phyloP scores from a whole-genome alignment of 345 rosid species.

The Aegle marmelos region DNA sequence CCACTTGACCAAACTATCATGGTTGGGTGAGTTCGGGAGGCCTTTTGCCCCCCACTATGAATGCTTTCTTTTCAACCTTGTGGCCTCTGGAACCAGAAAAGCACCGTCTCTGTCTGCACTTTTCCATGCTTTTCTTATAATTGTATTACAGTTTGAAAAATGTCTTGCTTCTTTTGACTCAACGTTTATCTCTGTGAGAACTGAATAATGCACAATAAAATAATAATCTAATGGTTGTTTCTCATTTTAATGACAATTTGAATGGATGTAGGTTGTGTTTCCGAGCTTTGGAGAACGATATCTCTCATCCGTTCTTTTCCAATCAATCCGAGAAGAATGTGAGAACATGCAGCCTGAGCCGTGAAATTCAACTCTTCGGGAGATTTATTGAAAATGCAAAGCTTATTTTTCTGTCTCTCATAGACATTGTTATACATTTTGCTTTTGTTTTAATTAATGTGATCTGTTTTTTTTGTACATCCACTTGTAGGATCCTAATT shows the following conservation, averaged over 20 bases:
- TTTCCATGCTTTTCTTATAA: not conserved
- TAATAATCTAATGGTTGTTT: not conserved
- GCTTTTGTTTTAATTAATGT: not conserved
- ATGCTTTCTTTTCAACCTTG: not conserved
- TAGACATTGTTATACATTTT: not conserved
- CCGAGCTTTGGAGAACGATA: constrained; percentile 97
- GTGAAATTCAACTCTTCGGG: constrained; percentile 19
- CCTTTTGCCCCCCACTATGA: not conserved
- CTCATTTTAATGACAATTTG: not conserved
- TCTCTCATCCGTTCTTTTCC: constrained; percentile 80
- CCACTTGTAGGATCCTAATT: not conserved
- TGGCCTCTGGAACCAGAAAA: not conserved
- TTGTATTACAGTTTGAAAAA: not conserved
- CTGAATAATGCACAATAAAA: not conserved
- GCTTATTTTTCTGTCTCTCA: not conserved
- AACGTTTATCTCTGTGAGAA: too few species aligned
- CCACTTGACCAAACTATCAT: not conserved
- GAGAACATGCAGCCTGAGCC: constrained; percentile 80
- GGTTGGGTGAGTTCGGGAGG: not conserved
- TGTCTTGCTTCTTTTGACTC: not conserved
- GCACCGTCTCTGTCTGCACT: not conserved
- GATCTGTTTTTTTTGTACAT: not conserved
- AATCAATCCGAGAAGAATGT: constrained; percentile 84
- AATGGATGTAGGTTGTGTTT: constrained; percentile 67
- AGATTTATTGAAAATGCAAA: not conserved